These are phyloP conservation scores for Caryopteris hybrid DNA, from an alignment of 305 asterid genomes.

Conservation along the genomic window DNA sequence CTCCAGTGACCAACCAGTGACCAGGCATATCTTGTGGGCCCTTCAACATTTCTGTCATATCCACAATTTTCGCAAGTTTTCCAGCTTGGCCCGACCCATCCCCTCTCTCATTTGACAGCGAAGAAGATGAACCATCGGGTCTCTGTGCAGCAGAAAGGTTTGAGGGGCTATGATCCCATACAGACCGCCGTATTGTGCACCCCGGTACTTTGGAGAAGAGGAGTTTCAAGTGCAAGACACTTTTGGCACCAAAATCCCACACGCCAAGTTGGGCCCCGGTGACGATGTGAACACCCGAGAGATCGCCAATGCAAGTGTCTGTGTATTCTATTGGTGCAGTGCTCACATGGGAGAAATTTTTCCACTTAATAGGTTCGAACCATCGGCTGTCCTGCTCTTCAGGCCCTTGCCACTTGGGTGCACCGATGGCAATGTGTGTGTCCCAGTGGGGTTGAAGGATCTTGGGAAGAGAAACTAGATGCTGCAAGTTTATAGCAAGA, in stretches of 20 bases:
- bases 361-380: slow-evolving; percentile 99
- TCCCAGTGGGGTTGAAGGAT: slow-evolving; percentile 99
- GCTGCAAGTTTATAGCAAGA: slow-evolving; percentile 82
- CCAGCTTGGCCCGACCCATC: slow-evolving; percentile 58
- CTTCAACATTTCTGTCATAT: slow-evolving; percentile 88
- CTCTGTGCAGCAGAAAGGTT: slow-evolving; percentile 45
- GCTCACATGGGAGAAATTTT: slow-evolving; percentile 91
- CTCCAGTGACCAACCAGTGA: slow-evolving; percentile 97
- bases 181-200: slow-evolving; percentile 95
- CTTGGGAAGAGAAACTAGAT: slow-evolving; percentile 89
- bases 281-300: slow-evolving; percentile 90
- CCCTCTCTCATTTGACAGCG: slow-evolving; percentile 56
- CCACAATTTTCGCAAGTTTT: slow-evolving; percentile 83
- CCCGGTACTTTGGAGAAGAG: slow-evolving; percentile 96
- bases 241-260: slow-evolving; percentile 91
- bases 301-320: slow-evolving; percentile 88
- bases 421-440: slow-evolving; percentile 90
- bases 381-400: slow-evolving; percentile 99
- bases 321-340: slow-evolving; percentile 93
- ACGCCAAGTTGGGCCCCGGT: slow-evolving; percentile 98
- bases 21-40: slow-evolving; percentile 98
- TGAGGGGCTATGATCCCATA: slow-evolving; percentile 96
- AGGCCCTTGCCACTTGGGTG: slow-evolving; percentile 98
- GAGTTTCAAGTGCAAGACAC: slow-evolving; percentile 88
- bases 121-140: slow-evolving; percentile 59